Base-by-base conservation (phyloP, 2,329 filamentous ascomycete genomes). In the Zymoseptoria pseudotritici region DNA sequence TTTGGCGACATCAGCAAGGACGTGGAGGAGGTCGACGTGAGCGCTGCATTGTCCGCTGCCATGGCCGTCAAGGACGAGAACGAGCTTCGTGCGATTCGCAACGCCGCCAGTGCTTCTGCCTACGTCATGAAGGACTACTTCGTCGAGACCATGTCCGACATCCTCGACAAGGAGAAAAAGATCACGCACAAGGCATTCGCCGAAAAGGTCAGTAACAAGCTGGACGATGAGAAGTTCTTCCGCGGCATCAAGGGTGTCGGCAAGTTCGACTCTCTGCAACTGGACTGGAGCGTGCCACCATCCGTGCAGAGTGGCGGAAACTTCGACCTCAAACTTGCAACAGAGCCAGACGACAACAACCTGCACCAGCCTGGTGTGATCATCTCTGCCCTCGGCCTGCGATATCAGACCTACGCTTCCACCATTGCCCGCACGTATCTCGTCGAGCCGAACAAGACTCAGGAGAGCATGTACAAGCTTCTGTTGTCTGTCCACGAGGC, bases 101-200 rank as follows among this genome's bases (percentile, higher is more conserved):
- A 93, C 67, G 91, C 93, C 4, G 94, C 94, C 58, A 89, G 94
- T 72, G 93, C 94, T 53, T 97, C 92, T 68, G 93, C 95, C 66
- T 92, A 91, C 60, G 80, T 97, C 61, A 95, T 97, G 87, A 91
- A 91, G 55, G 91, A 93, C 61, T 99, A 94, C 76, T 97, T 97
- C 74, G 87, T 99, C 66, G 94, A 99, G 72, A 92, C 97, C 74
- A 97, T 99, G 92, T 96, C 93, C 55, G 88, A 89, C 68, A 88
- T 97, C 56, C 85, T 99, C 61, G 94, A 99, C 71, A 88, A 92
- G 67, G 95, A 97, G 75, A 97, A 96, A 80, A 96, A 96, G 73
- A 91, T 97, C 72, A 94, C 91, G 64, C 94, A 99, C 76, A 90
- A 87, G 65, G 82, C 83, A 2, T 82, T 99, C 7, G 86, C 90